Evolutionary conservation across 495 filamentous ascomycete genomes (phyloP).

Genomic region (Hypoxylon fragiforme): DNA sequence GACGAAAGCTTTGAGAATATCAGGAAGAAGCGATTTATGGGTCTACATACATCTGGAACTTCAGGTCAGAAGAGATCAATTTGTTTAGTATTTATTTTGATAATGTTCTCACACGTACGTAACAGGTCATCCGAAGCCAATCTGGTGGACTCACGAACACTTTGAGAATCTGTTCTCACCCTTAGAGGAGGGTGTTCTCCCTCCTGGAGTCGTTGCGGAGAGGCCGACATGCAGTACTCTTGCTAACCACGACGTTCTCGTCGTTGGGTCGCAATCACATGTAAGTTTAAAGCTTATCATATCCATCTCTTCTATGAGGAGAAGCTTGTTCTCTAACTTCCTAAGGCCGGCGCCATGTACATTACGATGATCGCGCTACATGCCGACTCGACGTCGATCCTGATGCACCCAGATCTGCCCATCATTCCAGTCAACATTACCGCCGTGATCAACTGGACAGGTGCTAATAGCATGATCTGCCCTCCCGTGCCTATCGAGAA

Average conservation of each 20-base stretch:
- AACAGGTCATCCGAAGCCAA: conserved; percentile 36
- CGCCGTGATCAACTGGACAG: conserved; percentile 23
- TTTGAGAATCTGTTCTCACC: conserved; percentile 25
- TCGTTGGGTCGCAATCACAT: conserved; percentile 28
- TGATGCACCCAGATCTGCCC: conserved; percentile 27
- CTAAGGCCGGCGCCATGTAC: conserved; percentile 23
- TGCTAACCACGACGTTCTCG: conserved; percentile 16
- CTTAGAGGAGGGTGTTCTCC: conserved; percentile 22
- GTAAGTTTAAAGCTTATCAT: conserved; percentile 12
- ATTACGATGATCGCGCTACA: conserved; percentile 18
- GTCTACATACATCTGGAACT: conserved; percentile 34
- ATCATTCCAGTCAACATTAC: conserved; percentile 30
- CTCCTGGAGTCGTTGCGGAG: conserved; percentile 15
- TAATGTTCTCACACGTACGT: conserved; percentile 12
- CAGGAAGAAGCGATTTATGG: conserved; percentile 28
- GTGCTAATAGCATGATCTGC: conserved; percentile 26
- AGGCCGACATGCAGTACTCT: conserved; percentile 22
- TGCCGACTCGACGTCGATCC: conserved; percentile 21
- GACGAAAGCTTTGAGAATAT: conserved; percentile 29
- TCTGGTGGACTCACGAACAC: conserved; percentile 36
- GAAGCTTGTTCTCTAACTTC: not conserved
- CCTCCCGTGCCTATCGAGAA: conserved; percentile 33
- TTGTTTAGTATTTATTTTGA: not conserved
- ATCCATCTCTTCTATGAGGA: not conserved
- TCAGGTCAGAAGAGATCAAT: conserved; percentile 25